These are phyloP conservation scores for Micractinium sp. DNA, from an alignment of 139 green algal species.

Conservation along the genomic window DNA sequence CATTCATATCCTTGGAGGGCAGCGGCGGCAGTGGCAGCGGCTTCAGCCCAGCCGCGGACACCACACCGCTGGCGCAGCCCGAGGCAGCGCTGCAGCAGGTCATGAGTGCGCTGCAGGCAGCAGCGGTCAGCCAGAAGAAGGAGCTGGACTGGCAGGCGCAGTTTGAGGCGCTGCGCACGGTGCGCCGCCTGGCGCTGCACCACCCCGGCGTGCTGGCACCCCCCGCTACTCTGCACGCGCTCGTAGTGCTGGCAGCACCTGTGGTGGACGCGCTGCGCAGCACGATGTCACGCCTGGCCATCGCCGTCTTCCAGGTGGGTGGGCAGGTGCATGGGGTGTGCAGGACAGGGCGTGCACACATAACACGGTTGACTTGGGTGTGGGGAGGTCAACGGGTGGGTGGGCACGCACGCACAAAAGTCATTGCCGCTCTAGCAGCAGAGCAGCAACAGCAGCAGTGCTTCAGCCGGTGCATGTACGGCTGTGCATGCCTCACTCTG, in stretches of 20 bases:
- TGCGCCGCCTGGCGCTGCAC: conserved; percentile 69
- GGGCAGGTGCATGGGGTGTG: too few relatives aligned
- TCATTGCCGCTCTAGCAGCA: too few relatives aligned
- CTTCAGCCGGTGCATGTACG: not conserved
- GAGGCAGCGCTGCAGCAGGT: conserved; percentile 6
- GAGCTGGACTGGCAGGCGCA: conserved; percentile 88
- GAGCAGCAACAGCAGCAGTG: not conserved
- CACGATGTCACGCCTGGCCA: conserved; percentile 64
- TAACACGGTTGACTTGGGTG: not conserved
- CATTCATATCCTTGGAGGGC: not conserved
- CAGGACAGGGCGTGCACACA: too few relatives aligned
- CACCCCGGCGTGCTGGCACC: conserved; percentile 57
- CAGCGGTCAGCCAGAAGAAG: conserved; percentile 75
- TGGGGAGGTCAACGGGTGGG: not conserved
- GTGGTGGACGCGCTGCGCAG: conserved; percentile 76
- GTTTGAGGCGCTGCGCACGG: conserved; percentile 74
- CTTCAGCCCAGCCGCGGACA: not conserved
- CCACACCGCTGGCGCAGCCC: conserved; percentile 3
- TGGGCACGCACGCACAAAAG: too few relatives aligned
- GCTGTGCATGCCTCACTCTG: not conserved
- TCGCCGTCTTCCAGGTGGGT: conserved; percentile 74
- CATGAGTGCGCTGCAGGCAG: conserved; percentile 47
- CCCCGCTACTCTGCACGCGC: conserved; percentile 54
- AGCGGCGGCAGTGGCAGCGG: not conserved
- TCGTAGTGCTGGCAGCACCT: conserved; percentile 68